Evolutionary conservation across 768 basidiomycete species (phyloP).

Genomic region (Boletales sp.): DNA sequence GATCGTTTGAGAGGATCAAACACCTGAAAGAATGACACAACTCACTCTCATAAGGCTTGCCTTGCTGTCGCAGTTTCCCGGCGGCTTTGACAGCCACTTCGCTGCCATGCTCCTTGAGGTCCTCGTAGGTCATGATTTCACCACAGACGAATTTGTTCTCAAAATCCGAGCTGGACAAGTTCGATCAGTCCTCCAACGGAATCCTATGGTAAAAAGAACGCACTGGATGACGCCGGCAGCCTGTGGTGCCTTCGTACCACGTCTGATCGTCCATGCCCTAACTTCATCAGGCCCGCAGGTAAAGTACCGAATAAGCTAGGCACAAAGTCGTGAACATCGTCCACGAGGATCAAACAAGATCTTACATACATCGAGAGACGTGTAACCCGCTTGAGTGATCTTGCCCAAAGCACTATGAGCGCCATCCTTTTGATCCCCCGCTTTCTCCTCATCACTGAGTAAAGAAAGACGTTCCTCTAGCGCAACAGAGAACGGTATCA

Average conservation of each 20-base stretch:
- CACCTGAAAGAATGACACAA: conserved; percentile 6
- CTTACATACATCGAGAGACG: conserved; percentile 69
- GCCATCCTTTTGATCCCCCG: conserved; percentile 76
- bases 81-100: conserved; percentile 92
- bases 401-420: conserved; percentile 78
- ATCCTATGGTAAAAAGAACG: conserved; percentile 25
- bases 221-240: conserved; percentile 98
- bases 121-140: conserved; percentile 92
- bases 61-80: conserved; percentile 92
- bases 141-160: conserved; percentile 98
- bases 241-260: conserved; percentile 91
- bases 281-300: conserved; percentile 97
- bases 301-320: conserved; percentile 91
- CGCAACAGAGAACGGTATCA: conserved; percentile 96
- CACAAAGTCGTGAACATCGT: neutral
- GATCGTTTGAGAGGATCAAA: conserved; percentile 5
- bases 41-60: conserved; percentile 94
- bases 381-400: conserved; percentile 94
- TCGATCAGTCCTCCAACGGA: neutral
- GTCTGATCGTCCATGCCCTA: conserved; percentile 95
- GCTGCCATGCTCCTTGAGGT: conserved; percentile 87
- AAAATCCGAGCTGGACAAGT: conserved; percentile 73
- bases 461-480: conserved; percentile 84
- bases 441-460: conserved; percentile 63
- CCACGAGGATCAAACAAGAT: neutral